These are phyloP conservation scores for Pestalotiopsis sp. DNA, from an alignment of 2,329 filamentous ascomycete species.

Conservation along the genomic window DNA sequence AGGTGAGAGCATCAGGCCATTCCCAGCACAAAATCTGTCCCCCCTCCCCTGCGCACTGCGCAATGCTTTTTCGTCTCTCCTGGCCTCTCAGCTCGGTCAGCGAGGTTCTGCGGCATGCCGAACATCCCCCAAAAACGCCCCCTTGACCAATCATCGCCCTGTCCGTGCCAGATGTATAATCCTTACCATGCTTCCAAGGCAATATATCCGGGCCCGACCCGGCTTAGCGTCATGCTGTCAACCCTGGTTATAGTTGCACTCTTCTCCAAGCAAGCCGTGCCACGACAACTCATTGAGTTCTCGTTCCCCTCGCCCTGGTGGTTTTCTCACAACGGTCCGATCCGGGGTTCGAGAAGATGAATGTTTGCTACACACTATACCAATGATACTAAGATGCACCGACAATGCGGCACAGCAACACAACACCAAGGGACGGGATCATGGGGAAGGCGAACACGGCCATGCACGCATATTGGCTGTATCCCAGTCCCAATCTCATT, in stretches of 20 bases:
- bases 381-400: too few species aligned
- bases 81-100: neutral
- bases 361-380: too few species aligned
- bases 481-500: neutral
- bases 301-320: neutral
- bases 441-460: neutral
- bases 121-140: neutral
- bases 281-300: neutral
- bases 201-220: neutral
- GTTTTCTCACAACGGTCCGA: neutral
- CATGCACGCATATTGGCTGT: neutral
- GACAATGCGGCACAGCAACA: too few species aligned
- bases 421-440: too few species aligned
- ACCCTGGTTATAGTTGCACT: neutral
- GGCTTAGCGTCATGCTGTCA: neutral
- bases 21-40: neutral
- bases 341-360: neutral
- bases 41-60: neutral
- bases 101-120: neutral
- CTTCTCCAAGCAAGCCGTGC: neutral
- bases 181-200: neutral
- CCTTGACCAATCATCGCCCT: neutral
- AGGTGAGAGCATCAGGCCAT: neutral
- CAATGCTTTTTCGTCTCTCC: neutral
- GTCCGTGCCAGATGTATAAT: neutral